phyloP scores from a whole-genome alignment of 768 basidiomycete species.

The Gelatoporia subvermispora region DNA sequence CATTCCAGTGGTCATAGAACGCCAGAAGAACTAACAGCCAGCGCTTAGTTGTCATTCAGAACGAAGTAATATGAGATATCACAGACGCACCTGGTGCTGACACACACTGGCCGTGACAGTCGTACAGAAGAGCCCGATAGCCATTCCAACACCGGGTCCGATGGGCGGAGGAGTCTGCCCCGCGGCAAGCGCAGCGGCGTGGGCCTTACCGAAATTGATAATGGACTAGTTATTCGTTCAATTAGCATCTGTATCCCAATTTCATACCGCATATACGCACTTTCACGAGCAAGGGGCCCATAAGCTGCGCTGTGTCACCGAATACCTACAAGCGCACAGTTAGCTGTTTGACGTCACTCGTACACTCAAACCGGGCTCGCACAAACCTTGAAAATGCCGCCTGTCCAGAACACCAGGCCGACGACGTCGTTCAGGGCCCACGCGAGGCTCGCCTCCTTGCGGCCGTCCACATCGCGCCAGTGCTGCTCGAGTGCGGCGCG shows the following conservation, averaged over 20 bases:
- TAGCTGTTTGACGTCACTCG: neutral
- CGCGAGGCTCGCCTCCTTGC: conserved; percentile 46
- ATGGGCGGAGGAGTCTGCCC: conserved; percentile 31
- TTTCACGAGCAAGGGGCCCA: conserved; percentile 60
- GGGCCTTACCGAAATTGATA: conserved; percentile 54
- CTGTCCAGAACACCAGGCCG: conserved; percentile 56
- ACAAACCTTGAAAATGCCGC: conserved; percentile 53
- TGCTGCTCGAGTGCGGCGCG: conserved; percentile 29
- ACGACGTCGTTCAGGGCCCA: conserved; percentile 61
- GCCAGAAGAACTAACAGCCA: conserved; percentile 56
- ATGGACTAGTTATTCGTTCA: conserved; percentile 37
- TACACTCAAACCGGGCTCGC: neutral
- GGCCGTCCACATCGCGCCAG: conserved; percentile 44
- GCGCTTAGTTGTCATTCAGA: neutral
- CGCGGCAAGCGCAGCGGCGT: conserved; percentile 35
- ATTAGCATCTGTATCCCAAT: neutral
- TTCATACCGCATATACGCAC: conserved; percentile 28
- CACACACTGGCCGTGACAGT: conserved; percentile 50
- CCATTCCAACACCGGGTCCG: conserved; percentile 57
- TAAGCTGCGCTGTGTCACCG: conserved; percentile 56
- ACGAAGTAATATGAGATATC: conserved; percentile 6
- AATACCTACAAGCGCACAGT: conserved; percentile 37
- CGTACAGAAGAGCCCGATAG: conserved; percentile 45
- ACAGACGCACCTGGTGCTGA: conserved; percentile 53
- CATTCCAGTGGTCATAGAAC: conserved; percentile 63